Evolutionary conservation across 768 basidiomycete species (phyloP), one percentile per base, ranked within the genome.

Genomic region (Tephrocybe sp.): DNA sequence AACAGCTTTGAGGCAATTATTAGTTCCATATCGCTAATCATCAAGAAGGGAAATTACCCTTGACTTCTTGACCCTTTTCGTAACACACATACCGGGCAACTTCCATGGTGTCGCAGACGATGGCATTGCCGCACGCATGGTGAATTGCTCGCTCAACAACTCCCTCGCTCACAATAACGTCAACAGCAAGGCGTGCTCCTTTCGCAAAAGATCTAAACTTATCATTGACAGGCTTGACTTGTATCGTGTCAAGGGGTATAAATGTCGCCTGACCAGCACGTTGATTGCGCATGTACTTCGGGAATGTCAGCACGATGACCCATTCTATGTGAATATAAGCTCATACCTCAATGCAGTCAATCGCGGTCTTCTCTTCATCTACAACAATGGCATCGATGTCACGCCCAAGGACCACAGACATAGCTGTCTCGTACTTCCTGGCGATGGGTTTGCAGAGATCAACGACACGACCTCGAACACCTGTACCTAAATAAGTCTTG

Each of bases 181-280:
- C 92, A 23, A 94, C 86, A 5, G 92, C 93, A 6, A 94, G 74
- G 38, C 92, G 74, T 3, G 90, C 89, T 0, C 90, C 91, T 59
- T 93, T 91, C 2, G 88, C 91, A 62, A 95, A 92, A 4, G 88
- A 86, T 20, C 97, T 86, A 70, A 90, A 93, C 66, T 93, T 94
- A 71, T 98, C 97, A 57, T 94, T 93, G 56, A 93, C 78, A 1
- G 93, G 86, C 66, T 96, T 98, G 28, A 88, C 88, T 63, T 93
- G 91, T 58, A 98, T 96, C 8, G 93, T 95, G 66, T 98, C 96
- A n/a, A 99, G 85, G 0, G 97, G 97, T 40, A 99, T 89, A 73
- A 98, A 98, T 0, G 97, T 99, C 11, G 96, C 96, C 70, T 94
- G 92, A 1, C 96, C 97, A 0, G 90, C 85, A 30, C 95, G 88